Conservation (phyloP, 306 rosid genomes). For the Hippophae rhamnoides region DNA sequence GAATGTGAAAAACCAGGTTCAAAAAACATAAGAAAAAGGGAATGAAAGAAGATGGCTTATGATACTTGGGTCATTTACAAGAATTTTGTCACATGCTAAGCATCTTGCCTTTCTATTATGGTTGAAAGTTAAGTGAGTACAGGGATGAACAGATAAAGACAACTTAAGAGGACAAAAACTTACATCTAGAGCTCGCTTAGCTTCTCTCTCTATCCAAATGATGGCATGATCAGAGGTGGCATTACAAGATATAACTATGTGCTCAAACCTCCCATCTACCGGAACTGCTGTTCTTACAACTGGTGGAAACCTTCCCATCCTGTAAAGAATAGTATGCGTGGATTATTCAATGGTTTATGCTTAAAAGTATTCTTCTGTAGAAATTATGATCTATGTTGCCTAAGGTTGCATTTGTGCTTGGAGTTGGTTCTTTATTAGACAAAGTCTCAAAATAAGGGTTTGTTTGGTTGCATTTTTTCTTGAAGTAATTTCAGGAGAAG, state of each 20-base stretch:
- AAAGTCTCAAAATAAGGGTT: no score
- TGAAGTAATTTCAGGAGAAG: neutral
- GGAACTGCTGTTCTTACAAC: conserved; percentile 90
- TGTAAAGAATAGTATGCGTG: conserved; percentile 23
- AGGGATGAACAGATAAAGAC: neutral
- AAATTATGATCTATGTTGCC: neutral
- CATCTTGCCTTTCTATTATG: no score
- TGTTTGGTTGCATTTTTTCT: no score
- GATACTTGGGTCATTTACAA: no score
- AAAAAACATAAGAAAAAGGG: no score
- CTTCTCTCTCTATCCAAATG: conserved; percentile 90
- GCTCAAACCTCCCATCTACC: conserved; percentile 92
- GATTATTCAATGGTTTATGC: conserved; percentile 6
- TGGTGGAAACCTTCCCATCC: conserved; percentile 79
- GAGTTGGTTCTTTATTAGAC: no score
- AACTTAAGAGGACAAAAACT: conserved; percentile 23
- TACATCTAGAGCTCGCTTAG: conserved; percentile 67
- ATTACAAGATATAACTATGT: conserved; percentile 83
- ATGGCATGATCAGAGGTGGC: conserved; percentile 93
- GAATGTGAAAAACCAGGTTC: no score
- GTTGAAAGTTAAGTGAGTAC: no score
- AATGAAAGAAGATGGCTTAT: no score
- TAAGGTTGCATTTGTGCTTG: no score
- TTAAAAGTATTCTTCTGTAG: neutral
- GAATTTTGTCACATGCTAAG: no score